Evolutionary conservation across 2,329 filamentous ascomycete genomes (phyloP).

Genomic region (Camillea tinctor): DNA sequence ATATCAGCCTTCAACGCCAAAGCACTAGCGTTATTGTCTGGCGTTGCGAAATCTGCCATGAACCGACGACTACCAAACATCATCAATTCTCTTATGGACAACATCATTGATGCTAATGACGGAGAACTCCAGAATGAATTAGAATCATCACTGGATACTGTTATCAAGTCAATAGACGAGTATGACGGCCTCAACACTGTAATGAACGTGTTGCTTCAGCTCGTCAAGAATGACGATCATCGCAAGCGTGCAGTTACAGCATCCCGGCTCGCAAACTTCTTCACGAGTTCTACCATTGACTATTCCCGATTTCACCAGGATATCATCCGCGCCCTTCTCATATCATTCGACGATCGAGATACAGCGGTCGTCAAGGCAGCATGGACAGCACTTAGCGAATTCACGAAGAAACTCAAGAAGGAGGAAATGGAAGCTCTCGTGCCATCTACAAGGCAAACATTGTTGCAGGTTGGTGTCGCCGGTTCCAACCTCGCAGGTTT

Average conservation of each 20-base stretch:
- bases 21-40: slow-evolving; percentile 86
- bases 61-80: slow-evolving; percentile 86
- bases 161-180: slow-evolving; percentile 90
- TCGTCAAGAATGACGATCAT: slow-evolving; percentile 93
- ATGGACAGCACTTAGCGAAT: slow-evolving; percentile 81
- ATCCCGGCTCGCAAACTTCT: slow-evolving; percentile 81
- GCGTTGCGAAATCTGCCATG: slow-evolving; percentile 89
- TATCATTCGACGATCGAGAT: slow-evolving; percentile 89
- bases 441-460: slow-evolving; percentile 77
- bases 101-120: slow-evolving; percentile 75
- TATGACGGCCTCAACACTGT: slow-evolving; percentile 92
- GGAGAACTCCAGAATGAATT: slow-evolving; percentile 72
- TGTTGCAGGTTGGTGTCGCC: slow-evolving; percentile 84
- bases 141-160: slow-evolving; percentile 78
- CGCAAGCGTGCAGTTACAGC: slow-evolving; percentile 75
- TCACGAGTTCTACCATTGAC: slow-evolving; percentile 75
- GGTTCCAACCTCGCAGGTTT: slow-evolving; percentile 87
- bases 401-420: slow-evolving; percentile 88
- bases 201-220: slow-evolving; percentile 86
- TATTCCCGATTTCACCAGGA: slow-evolving; percentile 96
- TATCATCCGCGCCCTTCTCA: slow-evolving; percentile 83
- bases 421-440: slow-evolving; percentile 98
- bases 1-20: slow-evolving; percentile 95
- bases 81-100: slow-evolving; percentile 91
- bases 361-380: slow-evolving; percentile 81